Base-by-base conservation (phyloP, 2,329 filamentous ascomycete genomes). In the Microcera coccophila region DNA sequence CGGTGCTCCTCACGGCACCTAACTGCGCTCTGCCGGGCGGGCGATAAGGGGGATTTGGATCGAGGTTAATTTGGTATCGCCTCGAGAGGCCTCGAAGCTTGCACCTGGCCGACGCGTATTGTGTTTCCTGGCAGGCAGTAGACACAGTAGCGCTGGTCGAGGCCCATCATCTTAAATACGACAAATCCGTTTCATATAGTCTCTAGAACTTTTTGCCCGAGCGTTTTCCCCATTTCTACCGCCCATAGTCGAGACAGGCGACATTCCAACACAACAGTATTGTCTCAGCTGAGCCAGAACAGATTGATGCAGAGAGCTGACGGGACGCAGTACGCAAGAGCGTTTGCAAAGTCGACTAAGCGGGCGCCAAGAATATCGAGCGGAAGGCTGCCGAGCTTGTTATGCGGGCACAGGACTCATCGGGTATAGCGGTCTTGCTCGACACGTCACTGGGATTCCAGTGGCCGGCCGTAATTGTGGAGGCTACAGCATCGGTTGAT, bases 11-110 rank as follows among this genome's bases (percentile, higher is more conserved):
- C 33, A 5, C 36, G 29, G 42, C 28, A 39, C 22, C 42, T 28
- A 22, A 28, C 32, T 26, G 19, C 29, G 36, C 31, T 36, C n/a
- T n/a, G n/a, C 9, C 26, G 19, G 38, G 33, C 29, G 31, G 37
- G 10, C 33, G 18, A 41, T 50, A 37, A 42, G 44, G 37, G 39
- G 38, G 40, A 36, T 50, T 43, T 45, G 39, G 50, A 37, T 35
- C 18, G 47, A 48, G 45, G 37, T 39, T 48, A 48, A 44, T 45
- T 21, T 31, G 40, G 40, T 21, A 26, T 44, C 21, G 24, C 40
- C 39, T 20, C 20, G 33, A 44, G n/a, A n/a, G n/a, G n/a, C n/a
- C n/a, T n/a, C n/a, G n/a, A n/a, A n/a, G n/a, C n/a, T n/a, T n/a
- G n/a, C n/a, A n/a, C n/a, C n/a, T n/a, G n/a, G n/a, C n/a, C n/a